Base-by-base conservation (phyloP, 495 filamentous ascomycete genomes). In the Neurospora tetraspora region DNA sequence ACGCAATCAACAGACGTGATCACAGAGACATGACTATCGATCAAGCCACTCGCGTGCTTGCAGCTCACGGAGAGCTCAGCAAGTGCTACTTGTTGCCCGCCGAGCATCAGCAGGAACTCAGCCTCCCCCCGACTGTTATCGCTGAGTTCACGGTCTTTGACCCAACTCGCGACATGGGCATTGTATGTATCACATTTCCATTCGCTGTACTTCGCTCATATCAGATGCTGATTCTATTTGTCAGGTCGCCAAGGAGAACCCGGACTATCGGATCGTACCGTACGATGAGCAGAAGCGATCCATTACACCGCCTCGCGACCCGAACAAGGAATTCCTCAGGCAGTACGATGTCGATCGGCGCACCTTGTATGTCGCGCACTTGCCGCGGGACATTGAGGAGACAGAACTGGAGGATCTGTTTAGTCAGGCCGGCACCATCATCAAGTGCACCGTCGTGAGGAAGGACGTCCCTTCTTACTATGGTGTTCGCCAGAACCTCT, bases 301-400 rank as follows among this genome's bases (percentile, higher is more conserved):
- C 36, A 14, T 71, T 18, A n/a, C 42, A 5, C 43, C 74, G n/a
- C 78, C 77, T 40, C 31, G 69, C 3, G 73, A 79, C 34, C 75
- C 73, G 8, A 78, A 82, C 37, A 73, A 78, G 20, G 76, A 72
- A 3, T 86, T 79, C 69, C 77, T 84, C 12, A 75, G 75, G 34
- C 75, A 77, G 34, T 85, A 87, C 45, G 85, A 84, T 39, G 40
- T 81, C 47, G 86, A 89, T 72, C 77, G 81, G 7, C 82, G 84
- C 47, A 86, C 87, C 0, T 76, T 89, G 75, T 89, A 84, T 61
- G 80, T 89, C 43, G 85, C 85, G 11, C 81, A 82, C 45, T 73
- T 90, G 27, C 85, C 87, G 9, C 12, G 72, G 5, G 77, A 81
- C 34, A 74, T 79, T 34, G 78, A 78, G 5, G 77, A 86, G 47